Evolutionary conservation across 306 rosid genomes (phyloP), one percentile per base, ranked within the genome.

Genomic region (Myrica gale): DNA sequence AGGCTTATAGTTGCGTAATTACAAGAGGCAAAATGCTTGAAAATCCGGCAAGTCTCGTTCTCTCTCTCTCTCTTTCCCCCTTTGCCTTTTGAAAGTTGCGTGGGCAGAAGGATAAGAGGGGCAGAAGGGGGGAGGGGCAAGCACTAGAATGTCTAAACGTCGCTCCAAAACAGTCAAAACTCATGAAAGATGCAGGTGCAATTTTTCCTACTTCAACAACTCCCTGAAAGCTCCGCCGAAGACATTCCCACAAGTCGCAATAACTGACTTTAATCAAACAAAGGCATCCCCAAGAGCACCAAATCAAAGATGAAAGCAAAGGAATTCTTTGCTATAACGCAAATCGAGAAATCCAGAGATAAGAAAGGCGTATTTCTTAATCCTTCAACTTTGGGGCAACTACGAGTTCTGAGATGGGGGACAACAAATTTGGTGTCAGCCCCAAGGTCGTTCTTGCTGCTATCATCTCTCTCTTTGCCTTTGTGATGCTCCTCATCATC

Each of bases 401-500:
- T 10, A 85, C 82, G 84, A 78, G 65, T 2, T 77, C 43, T 37
- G 45, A 51, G 77, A 73, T 42, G 55, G 65, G 7, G 12, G 9
- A 41, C 5, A 7, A 51, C 0, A 62, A 71, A 11, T 52, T 57
- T 13, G 75, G 72, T 9, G 5, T 19, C 21, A 71, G 79, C 66
- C 52, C 44, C 5, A 72, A 66, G 73, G 26, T 78, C 32, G 44
- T 68, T 77, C 23, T 78, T n/a, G 62, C 58, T 41, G 74, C 81
- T 44, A 75, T 73, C 54, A 68, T 81, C 78, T 53, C 75, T n/a
- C 58, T 86, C 55, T 68, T 78, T 72, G 79, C 63, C 1, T n/a
- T 80, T 15, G 51, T 81, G 10, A 1, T 72, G 4, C 1, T 75
- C 43, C 0, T 75, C 47, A 50, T 80, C 69, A 5, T 60, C 43